A percentile compares a stretch with the other conserved stretches of the same genome.
phyloP scores from a whole-genome alignment of 805 yeast species.

The Teunomyces kruisii region DNA sequence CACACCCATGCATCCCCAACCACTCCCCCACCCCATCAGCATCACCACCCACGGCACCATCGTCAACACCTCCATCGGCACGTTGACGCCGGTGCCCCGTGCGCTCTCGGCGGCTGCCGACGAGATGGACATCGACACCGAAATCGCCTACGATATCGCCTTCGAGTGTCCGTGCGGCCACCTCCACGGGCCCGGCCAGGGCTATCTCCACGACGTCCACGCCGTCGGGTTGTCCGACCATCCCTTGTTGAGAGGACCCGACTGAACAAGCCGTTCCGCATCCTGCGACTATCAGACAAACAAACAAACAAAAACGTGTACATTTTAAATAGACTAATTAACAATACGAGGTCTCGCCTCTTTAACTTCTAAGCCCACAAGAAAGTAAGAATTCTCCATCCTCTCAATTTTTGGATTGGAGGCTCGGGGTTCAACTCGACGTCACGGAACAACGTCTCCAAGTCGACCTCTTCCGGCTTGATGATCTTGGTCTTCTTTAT shows the following conservation, averaged over 20 bases:
- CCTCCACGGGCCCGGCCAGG: conserved; percentile 18
- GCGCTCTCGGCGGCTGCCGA: too few relatives aligned
- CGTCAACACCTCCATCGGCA: conserved; percentile 4
- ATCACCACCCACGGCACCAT: conserved; percentile 3
- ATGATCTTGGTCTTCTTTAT: conserved; percentile 25
- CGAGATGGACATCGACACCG: neutral
- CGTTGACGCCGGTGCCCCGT: conserved; percentile 5
- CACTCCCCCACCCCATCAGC: neutral
- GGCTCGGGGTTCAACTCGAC: conserved; percentile 30
- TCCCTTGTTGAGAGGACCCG: conserved; percentile 16
- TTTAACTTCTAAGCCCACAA: conserved; percentile 19
- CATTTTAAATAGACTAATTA: too few relatives aligned
- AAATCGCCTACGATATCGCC: too few relatives aligned
- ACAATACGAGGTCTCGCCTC: neutral
- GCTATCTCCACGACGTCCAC: conserved; percentile 10
- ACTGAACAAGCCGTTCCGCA: too few relatives aligned
- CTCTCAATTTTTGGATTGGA: conserved; percentile 16
- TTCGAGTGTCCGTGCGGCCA: conserved; percentile 15
- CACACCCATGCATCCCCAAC: conserved; percentile 4
- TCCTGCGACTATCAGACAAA: too few relatives aligned
- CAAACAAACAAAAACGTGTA: too few relatives aligned
- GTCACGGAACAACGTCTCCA: conserved; percentile 25
- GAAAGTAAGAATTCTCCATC: conserved; percentile 17
- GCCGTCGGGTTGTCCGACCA: conserved; percentile 14
- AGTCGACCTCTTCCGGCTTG: conserved; percentile 19